phyloP scores from a whole-genome alignment of 768 basidiomycete genomes.

The Russula earlei region DNA sequence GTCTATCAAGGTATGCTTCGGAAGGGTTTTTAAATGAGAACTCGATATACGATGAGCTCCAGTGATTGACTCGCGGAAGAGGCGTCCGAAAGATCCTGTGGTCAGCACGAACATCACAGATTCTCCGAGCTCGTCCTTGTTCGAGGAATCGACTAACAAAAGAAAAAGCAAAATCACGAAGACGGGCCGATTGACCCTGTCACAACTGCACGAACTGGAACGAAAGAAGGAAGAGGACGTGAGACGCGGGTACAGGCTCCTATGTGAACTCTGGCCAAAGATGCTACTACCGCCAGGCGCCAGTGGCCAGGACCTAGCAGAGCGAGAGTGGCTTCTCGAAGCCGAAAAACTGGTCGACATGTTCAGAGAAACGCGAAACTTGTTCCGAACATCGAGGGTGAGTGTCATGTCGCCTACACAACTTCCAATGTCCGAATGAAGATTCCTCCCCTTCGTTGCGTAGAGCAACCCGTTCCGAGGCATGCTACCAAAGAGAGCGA shows the following conservation, averaged over 20 bases:
- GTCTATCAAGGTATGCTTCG: slow-evolving; percentile 63
- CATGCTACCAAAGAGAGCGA: slow-evolving; percentile 49
- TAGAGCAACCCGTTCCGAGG: slow-evolving; percentile 53
- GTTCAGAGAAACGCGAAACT: slow-evolving; percentile 76
- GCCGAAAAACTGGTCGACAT: slow-evolving; percentile 82
- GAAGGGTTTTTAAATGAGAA: background rate
- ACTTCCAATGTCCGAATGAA: background rate
- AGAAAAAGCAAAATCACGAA: slow-evolving; percentile 32
- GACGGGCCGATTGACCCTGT: slow-evolving; percentile 39
- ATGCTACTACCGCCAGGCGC: slow-evolving; percentile 36
- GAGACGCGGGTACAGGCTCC: slow-evolving; percentile 45
- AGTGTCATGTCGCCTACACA: slow-evolving; percentile 18
- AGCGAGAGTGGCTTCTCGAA: slow-evolving; percentile 70
- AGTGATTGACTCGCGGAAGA: slow-evolving; percentile 33
- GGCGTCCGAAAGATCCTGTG: slow-evolving; percentile 16
- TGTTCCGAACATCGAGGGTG: slow-evolving; percentile 76
- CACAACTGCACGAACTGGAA: slow-evolving; percentile 35
- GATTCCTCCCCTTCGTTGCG: slow-evolving; percentile 2
- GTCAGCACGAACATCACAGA: slow-evolving; percentile 20
- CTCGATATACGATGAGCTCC: background rate
- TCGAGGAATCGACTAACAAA: slow-evolving; percentile 42
- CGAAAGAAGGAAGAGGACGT: slow-evolving; percentile 44
- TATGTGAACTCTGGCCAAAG: slow-evolving; percentile 54
- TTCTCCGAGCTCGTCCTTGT: slow-evolving; percentile 41
- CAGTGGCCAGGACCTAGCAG: slow-evolving; percentile 39